Conservation (phyloP, 1,284 basidiomycete genomes). For the Fomitiporia mediterranea region DNA sequence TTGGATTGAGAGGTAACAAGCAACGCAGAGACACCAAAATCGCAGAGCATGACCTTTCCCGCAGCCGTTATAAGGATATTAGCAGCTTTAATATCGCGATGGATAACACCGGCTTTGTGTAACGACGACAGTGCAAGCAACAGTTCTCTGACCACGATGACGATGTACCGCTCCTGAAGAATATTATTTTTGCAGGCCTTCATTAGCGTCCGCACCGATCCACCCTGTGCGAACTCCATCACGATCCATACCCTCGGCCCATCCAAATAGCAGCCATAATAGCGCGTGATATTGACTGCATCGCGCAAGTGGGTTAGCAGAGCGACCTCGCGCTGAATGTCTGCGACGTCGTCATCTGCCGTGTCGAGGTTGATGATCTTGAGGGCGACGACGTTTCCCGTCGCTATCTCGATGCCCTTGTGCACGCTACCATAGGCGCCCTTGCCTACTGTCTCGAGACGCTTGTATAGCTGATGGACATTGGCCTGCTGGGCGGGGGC, state of each 20-base stretch:
- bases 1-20: slow-evolving; percentile 85
- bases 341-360: slow-evolving; percentile 92
- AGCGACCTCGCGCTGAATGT: slow-evolving; percentile 95
- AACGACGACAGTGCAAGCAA: slow-evolving; percentile 83
- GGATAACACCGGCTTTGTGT: slow-evolving; percentile 92
- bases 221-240: slow-evolving; percentile 97
- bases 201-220: slow-evolving; percentile 89
- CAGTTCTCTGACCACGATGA: slow-evolving; percentile 87
- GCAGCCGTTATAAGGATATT: slow-evolving; percentile 87
- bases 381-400: slow-evolving; percentile 86
- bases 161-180: slow-evolving; percentile 87
- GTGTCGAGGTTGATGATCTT: slow-evolving; percentile 99
- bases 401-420: slow-evolving; percentile 81
- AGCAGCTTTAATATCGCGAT: slow-evolving; percentile 95
- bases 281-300: slow-evolving; percentile 89
- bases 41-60: slow-evolving; percentile 90
- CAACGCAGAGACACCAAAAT: slow-evolving; percentile 96
- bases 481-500: slow-evolving; percentile 23
- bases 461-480: slow-evolving; percentile 44
- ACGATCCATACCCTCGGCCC: slow-evolving; percentile 97
- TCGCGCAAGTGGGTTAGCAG: slow-evolving; percentile 88
- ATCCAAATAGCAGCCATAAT: slow-evolving; percentile 94
- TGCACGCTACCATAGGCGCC: slow-evolving; percentile 96
- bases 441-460: slow-evolving; percentile 74
- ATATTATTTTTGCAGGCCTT: slow-evolving; percentile 77